These are phyloP conservation scores for Hanseniaspora thailandica DNA, from an alignment of 805 yeast genomes.

Conservation along the genomic window DNA sequence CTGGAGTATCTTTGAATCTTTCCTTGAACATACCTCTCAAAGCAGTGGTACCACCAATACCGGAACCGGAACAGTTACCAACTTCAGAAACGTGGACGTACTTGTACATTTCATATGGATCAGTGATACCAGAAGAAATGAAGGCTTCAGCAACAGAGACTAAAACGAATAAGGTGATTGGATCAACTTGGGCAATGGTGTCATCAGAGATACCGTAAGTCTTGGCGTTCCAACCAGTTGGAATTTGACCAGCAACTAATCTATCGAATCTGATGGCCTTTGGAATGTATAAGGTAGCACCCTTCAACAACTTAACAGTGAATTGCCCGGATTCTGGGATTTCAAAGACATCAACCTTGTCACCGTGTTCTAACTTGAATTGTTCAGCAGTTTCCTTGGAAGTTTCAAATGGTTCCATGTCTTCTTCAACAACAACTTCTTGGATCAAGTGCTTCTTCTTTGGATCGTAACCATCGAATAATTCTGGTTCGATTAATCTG, in stretches of 20 bases:
- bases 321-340: slow-evolving; percentile 83
- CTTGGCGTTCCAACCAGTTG: slow-evolving; percentile 96
- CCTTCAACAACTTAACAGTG: slow-evolving; percentile 81
- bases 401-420: slow-evolving; percentile 88
- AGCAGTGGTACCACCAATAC: slow-evolving; percentile 99
- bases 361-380: slow-evolving; percentile 88
- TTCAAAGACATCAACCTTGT: slow-evolving; percentile 81
- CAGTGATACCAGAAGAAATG: slow-evolving; percentile 87
- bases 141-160: slow-evolving; percentile 94
- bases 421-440: slow-evolving; percentile 94
- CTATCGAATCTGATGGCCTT: slow-evolving; percentile 60
- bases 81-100: slow-evolving; percentile 97
- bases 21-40: slow-evolving; percentile 96
- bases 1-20: slow-evolving; percentile 83
- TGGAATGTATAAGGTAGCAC: slow-evolving; percentile 83
- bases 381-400: slow-evolving; percentile 92
- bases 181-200: slow-evolving; percentile 87
- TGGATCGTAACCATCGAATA: slow-evolving; percentile 90
- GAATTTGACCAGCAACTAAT: slow-evolving; percentile 70
- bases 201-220: slow-evolving; percentile 93
- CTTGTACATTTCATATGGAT: slow-evolving; percentile 96
- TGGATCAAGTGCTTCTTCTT: slow-evolving; percentile 84
- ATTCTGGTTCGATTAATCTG: slow-evolving; percentile 90
- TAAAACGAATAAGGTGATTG: slow-evolving; percentile 80
- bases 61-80: slow-evolving; percentile 99